Conservation (phyloP, 495 filamentous ascomycete genomes). For the Aspergillus diversus region DNA sequence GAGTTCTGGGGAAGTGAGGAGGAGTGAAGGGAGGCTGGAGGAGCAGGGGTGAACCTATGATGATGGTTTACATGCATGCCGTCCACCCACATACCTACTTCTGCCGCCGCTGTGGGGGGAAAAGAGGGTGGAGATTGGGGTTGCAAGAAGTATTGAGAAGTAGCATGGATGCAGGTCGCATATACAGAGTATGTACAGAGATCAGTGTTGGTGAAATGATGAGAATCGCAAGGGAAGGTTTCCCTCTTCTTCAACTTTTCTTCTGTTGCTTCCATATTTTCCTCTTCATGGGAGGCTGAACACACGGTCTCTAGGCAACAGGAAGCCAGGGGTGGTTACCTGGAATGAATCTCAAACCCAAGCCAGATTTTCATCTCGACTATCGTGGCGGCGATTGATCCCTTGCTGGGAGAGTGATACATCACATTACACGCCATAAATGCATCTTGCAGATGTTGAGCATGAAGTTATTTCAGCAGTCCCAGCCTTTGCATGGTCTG, state of each 20-base stretch:
- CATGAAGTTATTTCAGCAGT: no score
- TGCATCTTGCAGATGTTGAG: neutral
- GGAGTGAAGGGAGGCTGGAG: neutral
- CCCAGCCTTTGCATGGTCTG: neutral
- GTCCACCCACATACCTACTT: neutral
- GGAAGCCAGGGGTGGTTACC: conserved; percentile 11
- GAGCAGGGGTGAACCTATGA: neutral
- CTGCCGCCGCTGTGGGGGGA: neutral
- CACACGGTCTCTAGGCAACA: conserved; percentile 13
- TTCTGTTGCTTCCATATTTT: neutral
- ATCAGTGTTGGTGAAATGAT: neutral
- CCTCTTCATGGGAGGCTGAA: neutral
- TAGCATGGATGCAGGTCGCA: neutral
- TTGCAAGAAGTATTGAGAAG: no score
- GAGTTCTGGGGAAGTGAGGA: neutral
- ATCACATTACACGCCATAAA: conserved; percentile 3
- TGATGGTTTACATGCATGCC: conserved; percentile 7
- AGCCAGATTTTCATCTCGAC: neutral
- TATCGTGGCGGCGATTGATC: conserved; percentile 14
- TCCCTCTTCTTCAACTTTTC: no score
- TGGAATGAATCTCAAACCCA: conserved; percentile 13
- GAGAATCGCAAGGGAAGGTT: no score
- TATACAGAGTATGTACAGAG: neutral
- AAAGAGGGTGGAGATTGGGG: neutral
- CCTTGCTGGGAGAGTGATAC: conserved; percentile 17